Conservation (phyloP, 2,329 filamentous ascomycete genomes). For the Colletotrichum destructivum region DNA sequence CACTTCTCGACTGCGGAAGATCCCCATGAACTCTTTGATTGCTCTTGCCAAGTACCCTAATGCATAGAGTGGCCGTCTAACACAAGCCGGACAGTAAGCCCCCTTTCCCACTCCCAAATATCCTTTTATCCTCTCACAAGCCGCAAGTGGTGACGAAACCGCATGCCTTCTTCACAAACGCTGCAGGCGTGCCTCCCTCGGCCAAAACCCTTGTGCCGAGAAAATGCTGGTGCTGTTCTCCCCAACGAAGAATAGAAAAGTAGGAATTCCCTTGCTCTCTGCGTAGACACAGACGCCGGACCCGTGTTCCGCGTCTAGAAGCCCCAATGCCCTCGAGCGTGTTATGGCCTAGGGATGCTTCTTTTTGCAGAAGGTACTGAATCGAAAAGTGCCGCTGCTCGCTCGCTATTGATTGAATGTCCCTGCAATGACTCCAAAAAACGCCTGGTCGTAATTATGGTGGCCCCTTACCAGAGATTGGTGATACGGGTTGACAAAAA, state of each 20-base stretch:
- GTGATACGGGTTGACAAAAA: slow-evolving; percentile 21
- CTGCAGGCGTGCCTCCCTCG: slow-evolving; percentile 5
- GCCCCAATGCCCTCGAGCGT: slow-evolving; percentile 24
- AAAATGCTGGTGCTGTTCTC: slow-evolving; percentile 39
- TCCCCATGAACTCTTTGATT: slow-evolving; percentile 37
- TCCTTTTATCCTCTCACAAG: slow-evolving; percentile 25
- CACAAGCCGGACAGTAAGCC: slow-evolving; percentile 23
- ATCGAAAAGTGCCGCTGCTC: slow-evolving; percentile 40
- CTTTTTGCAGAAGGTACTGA: slow-evolving; percentile 25
- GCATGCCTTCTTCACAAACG: slow-evolving; percentile 21
- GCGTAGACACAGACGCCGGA: slow-evolving; percentile 10
- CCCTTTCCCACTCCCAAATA: slow-evolving; percentile 13
- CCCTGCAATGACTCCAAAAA: slow-evolving; percentile 41
- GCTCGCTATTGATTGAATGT: slow-evolving; percentile 34
- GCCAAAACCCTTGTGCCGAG: slow-evolving; percentile 30
- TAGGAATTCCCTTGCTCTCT: slow-evolving; percentile 21
- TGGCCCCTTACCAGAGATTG: slow-evolving; percentile 29
- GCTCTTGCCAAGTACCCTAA: slow-evolving; percentile 39
- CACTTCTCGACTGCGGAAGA: slow-evolving; percentile 38
- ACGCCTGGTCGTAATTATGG: slow-evolving; percentile 40
- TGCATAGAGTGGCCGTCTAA: slow-evolving; percentile 36
- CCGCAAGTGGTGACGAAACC: slow-evolving; percentile 17
- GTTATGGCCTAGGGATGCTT: slow-evolving; percentile 6
- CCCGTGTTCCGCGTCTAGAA: slow-evolving; percentile 6
- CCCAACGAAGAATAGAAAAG: slow-evolving; percentile 29